Conservation (phyloP, 139 green algal species). For the Pseudopediastrum boryanum region DNA sequence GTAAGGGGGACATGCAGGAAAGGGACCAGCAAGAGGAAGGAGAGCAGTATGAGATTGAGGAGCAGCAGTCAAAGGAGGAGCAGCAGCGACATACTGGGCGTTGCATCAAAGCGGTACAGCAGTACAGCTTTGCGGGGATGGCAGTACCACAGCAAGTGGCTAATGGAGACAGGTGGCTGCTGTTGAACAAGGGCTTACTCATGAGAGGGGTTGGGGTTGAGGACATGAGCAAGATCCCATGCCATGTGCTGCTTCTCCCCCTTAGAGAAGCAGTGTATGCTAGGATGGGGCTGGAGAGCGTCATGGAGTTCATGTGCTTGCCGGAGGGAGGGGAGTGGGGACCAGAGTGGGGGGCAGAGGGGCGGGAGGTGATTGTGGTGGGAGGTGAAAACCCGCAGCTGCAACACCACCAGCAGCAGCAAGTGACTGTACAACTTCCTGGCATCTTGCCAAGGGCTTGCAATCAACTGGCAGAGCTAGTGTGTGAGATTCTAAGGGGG, state of each 20-base stretch:
- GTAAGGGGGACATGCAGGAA: neutral
- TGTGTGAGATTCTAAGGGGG: conserved; percentile 1
- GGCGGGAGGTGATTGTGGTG: conserved; percentile 4
- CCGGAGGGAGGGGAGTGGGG: conserved; percentile 32
- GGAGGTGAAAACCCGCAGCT: neutral
- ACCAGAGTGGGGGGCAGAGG: too few species aligned
- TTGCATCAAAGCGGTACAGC: conserved; percentile 5
- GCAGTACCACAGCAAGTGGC: neutral
- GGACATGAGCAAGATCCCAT: conserved; percentile 36
- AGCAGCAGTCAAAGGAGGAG: conserved; percentile 9
- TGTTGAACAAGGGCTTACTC: conserved; percentile 26
- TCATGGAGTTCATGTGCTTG: conserved; percentile 45
- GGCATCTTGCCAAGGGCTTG: neutral
- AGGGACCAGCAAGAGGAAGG: neutral
- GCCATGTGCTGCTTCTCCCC: conserved; percentile 37
- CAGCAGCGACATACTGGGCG: neutral
- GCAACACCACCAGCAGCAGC: neutral
- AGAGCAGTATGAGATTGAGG: neutral
- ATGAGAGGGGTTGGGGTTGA: conserved; percentile 24
- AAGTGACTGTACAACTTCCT: neutral
- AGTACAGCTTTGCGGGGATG: conserved; percentile 3
- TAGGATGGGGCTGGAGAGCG: conserved; percentile 6
- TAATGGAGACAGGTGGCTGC: conserved; percentile 35
- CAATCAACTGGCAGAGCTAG: conserved; percentile 6
- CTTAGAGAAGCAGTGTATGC: conserved; percentile 35